These are phyloP conservation scores for Fomitopsis betulina DNA, from an alignment of 1,284 basidiomycete species.

Conservation along the genomic window DNA sequence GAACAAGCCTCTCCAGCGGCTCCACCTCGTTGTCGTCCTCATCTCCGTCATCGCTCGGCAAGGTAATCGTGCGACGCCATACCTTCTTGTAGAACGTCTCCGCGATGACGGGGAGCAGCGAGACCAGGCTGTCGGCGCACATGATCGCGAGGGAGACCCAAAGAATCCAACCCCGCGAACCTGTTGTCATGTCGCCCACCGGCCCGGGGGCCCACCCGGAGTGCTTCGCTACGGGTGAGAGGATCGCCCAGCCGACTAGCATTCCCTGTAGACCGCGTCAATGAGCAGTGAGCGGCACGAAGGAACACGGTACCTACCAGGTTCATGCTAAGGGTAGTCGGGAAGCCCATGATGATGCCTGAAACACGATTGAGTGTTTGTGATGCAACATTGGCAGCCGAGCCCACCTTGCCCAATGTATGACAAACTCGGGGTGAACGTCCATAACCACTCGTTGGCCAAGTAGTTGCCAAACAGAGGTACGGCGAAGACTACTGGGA, in stretches of 20 bases:
- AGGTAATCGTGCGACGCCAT: slow-evolving; percentile 12
- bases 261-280: slow-evolving; percentile 57
- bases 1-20: slow-evolving; percentile 78
- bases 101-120: slow-evolving; percentile 66
- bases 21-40: slow-evolving; percentile 71
- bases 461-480: slow-evolving; percentile 88
- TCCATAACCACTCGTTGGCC: slow-evolving; percentile 90
- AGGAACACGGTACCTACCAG: slow-evolving; percentile 41
- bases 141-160: slow-evolving; percentile 96
- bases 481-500: slow-evolving; percentile 87
- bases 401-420: slow-evolving; percentile 82
- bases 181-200: slow-evolving; percentile 79
- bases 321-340: slow-evolving; percentile 92
- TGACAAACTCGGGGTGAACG: slow-evolving; percentile 87
- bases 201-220: slow-evolving; percentile 89
- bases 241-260: slow-evolving; percentile 91
- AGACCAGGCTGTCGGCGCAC: slow-evolving; percentile 87
- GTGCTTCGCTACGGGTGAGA: slow-evolving; percentile 82
- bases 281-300: neutral
- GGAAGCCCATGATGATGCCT: slow-evolving; percentile 98
- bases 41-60: slow-evolving; percentile 7
- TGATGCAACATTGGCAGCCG: no score
- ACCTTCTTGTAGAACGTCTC: slow-evolving; percentile 33
- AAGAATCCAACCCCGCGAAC: slow-evolving; percentile 89
- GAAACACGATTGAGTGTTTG: neutral